Conservation (phyloP, 2,329 filamentous ascomycete genomes). For the Madurella mycetomatis region DNA sequence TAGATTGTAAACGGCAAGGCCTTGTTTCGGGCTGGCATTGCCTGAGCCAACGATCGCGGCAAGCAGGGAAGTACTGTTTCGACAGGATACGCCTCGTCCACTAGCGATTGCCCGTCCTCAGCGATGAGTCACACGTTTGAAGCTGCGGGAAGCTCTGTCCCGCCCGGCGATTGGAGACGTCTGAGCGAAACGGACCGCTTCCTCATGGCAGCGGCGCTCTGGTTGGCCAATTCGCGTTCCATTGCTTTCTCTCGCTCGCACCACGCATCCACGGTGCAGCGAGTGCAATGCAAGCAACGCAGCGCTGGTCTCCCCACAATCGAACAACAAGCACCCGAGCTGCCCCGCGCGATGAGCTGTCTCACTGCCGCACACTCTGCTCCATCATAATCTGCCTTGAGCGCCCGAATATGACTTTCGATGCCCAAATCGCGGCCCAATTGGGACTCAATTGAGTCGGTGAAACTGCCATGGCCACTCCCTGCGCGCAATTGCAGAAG, state of each 20-base stretch:
- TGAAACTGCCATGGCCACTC: conserved; percentile 1
- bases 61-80: not conserved
- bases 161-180: conserved; percentile 2
- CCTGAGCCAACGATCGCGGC: not conserved
- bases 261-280: not conserved
- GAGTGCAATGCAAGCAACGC: conserved; percentile 6
- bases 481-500: conserved; percentile 1
- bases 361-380: not conserved
- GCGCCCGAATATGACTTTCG: conserved; percentile 8
- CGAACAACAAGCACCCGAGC: not conserved
- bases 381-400: conserved; percentile 5
- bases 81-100: not conserved
- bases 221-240: conserved; percentile 25
- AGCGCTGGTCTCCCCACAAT: conserved; percentile 6
- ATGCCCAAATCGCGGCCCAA: conserved; percentile 26
- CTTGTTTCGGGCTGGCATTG: conserved; percentile 13
- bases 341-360: conserved; percentile 18
- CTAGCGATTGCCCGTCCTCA: not conserved
- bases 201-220: conserved; percentile 3
- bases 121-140: conserved; percentile 20
- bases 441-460: conserved; percentile 23
- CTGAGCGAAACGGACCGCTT: conserved; percentile 18
- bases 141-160: not conserved
- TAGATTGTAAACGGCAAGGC: conserved; percentile 8
- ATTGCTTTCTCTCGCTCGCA: conserved; percentile 15